Base-by-base conservation (phyloP, 352 stramenopile species). In the Pythium sp. region DNA sequence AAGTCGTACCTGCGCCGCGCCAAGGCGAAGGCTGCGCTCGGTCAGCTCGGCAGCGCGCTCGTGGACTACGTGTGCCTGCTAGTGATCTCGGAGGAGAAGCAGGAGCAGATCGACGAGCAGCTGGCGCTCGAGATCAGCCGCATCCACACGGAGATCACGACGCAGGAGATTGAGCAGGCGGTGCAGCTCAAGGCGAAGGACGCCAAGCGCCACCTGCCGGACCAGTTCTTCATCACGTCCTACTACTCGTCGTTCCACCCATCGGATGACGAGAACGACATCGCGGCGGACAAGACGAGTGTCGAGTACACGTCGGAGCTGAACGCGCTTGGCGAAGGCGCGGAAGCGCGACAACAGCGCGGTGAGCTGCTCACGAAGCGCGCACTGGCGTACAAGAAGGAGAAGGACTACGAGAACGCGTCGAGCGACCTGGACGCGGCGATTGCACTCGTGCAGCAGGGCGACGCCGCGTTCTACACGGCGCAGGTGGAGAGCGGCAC, bases 181-280 rank as follows among this genome's bases (percentile, higher is more conserved):
- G 72, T 87, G 78, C 65, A 81, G 67, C 38, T 36, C 38, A 87
- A 88, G 71, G 83, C 88, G 63, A 70, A 82, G 61, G 82, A 83
- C 72, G 74, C 77, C 24, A 72, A 81, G 56, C 81, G 82, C 0
- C 91, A 84, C 69, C 68, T 93, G 62, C 86, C 86, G 2, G 83
- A 92, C 69, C 76, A 90, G 69, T 93, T 92, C 71, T 93, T 93
- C 72, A 86, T 93, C 58, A 91, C 83, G 46, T 93, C 86, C 59
- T 93, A 93, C 76, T 93, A 90, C 73, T 92, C 83, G n/a, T 93
- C 86, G 30, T 93, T 93, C 76, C 86, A 93, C 70, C 71, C 79
- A 41, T 87, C 78, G 65, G 86, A 93, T 72, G 86, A 91, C 62
- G 82, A 93, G 67, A 92, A 81, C 65, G 84, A 92, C 46, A 46